phyloP scores from a whole-genome alignment of 345 rosid genomes.

The Eucalyptus urophylla region DNA sequence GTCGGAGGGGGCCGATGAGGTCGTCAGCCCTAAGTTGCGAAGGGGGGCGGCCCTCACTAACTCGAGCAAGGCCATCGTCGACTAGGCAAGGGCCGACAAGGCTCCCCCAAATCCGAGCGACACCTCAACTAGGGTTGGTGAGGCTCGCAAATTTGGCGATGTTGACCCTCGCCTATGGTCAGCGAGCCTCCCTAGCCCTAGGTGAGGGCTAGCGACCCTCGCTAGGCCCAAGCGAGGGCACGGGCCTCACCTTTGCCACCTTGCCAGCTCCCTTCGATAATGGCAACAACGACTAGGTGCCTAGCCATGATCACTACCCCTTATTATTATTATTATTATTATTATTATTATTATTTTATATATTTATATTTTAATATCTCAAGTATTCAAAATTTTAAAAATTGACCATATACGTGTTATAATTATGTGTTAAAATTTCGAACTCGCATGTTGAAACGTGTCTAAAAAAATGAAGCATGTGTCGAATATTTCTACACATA shows the following conservation, averaged over 20 bases:
- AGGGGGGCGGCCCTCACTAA: fast-evolving
- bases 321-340: too few relatives aligned
- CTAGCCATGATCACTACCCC: fast-evolving
- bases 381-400: too few relatives aligned
- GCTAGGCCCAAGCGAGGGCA: fast-evolving
- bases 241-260: fast-evolving
- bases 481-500: fast-evolving
- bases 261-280: fast-evolving
- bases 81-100: too few relatives aligned
- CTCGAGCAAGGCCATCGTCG: fast-evolving
- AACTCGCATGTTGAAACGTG: fast-evolving
- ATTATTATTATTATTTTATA: too few relatives aligned
- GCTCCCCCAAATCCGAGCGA: too few relatives aligned
- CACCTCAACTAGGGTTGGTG: fast-evolving
- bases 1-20: too few relatives aligned
- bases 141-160: too few relatives aligned
- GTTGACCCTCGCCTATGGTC: fast-evolving
- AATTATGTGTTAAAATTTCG: too few relatives aligned
- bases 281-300: fast-evolving
- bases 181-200: fast-evolving
- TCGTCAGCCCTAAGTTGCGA: fast-evolving
- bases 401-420: fast-evolving
- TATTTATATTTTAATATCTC: too few relatives aligned
- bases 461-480: fast-evolving
- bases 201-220: too few relatives aligned